Base-by-base conservation (phyloP, 179 eudicot species). In the Amaranthus tricolor region DNA sequence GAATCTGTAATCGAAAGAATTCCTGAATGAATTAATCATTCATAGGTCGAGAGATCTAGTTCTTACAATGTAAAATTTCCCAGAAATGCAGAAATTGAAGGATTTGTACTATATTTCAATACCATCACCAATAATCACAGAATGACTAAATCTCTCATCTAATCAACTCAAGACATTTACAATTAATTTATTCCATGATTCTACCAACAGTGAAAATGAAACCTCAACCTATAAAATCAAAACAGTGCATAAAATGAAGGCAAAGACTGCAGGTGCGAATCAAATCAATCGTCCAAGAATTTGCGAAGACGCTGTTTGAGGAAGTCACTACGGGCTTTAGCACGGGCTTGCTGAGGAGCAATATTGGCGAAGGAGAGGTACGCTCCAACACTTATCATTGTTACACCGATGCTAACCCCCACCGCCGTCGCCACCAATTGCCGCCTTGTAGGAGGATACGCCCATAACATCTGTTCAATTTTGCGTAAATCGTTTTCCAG, bases 301-400 rank as follows among this genome's bases (percentile, higher is more conserved):
- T 86, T 78, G 51, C 89, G 81, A 31, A 89, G 89, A 66, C 85
- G 90, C 24, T 86, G 84, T 71, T 74, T 89, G 83, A 89, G 49
- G 81, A n/a, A 80, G 1, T 86, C 90, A 19, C 57, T 57, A 50
- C 94, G 94, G 62, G 91, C 88, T 77, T 88, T 75, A 43, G 82
- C 73, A 0, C 87, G 89, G 56, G 92, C 87, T 76, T 86, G 91
- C 19, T 88, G 91, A 3, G 90, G 91, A 9, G 48, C 85, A 60
- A 88, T 78, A 83, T 88, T 88, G 53, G 73, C 71, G 72, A 78
- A 80, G 14, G 94, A 88, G 48, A 89, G 84, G 64, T 88, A 83
- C 0, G 84, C 89, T 8, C 91, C 94, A 60, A 74, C 81, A 59
- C 81, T 70, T 72, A 88, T 78, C 31, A 82, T 47, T 19, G 84